Evolutionary conservation across 768 basidiomycete species (phyloP), one percentile per base, ranked within the genome.

Genomic region (Termitomyces eurrhizus): DNA sequence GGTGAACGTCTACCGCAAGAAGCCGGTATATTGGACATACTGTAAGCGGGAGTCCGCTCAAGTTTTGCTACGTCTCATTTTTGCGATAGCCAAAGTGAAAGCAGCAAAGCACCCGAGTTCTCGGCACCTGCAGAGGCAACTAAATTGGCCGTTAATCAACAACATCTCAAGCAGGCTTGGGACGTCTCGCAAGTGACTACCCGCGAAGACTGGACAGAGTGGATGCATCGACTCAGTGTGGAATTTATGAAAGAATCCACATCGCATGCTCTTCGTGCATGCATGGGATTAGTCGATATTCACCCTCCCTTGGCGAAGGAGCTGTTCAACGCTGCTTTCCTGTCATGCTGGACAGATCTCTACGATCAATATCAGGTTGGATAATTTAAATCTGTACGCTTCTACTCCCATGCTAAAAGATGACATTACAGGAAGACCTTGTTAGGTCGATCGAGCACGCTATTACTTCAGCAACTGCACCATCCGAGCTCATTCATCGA

Each of bases 161-260:
- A 96, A 65, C 93, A 96, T 72, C 82, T 99, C 62, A 98, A 97
- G 73, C 88, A 93, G 67, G 95, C 95, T 0, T 99, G 97, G 96
- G 95, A 97, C 65, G 84, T 86, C 2, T 89, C 91, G 7, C 81
- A 84, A 62, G 81, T 92, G 7, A 76, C 81, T 29, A 90, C 90
- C 1, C 80, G 82, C 56, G 90, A 94, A 49, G 95, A 98, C 64
- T 99, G 97, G 97, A 76, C 82, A 18, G 93, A 95, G 42, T 99
- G 97, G 97, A 89, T 97, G 79, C 93, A 92, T 68, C 83, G 89
- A 16, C 82, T 99, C 9, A 88, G 93, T 18, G 91, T 95, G 2
- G 95, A 98, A 71, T 90, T 98, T 68, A 95, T 99, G 90, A 93
- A 95, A 69, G 95, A 98, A 64, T 98, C 96, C 0, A 96, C 97